Percentiles rank a stretch among this genome's conserved stretches.
phyloP scores from a whole-genome alignment of 768 basidiomycete species.

The Kwoniella shandongensis region DNA sequence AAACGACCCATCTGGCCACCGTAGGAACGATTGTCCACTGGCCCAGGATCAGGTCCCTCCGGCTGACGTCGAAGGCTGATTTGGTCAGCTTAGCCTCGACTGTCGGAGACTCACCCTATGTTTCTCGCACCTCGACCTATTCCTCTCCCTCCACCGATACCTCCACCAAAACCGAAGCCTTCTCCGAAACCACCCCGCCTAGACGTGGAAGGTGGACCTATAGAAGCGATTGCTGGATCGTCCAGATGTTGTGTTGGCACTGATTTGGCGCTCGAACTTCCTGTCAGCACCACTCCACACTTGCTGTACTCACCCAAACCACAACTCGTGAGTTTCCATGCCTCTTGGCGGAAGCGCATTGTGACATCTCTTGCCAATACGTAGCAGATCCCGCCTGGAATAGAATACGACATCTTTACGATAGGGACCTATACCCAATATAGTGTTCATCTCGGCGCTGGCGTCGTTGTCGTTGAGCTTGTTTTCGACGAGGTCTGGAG shows the following conservation, averaged over 20 bases:
- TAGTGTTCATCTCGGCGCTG: conserved; percentile 7
- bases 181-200: conserved; percentile 40
- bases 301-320: conserved; percentile 39
- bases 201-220: conserved; percentile 24
- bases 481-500: conserved; percentile 23
- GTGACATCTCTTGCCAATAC: conserved; percentile 24
- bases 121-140: conserved; percentile 31
- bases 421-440: conserved; percentile 3
- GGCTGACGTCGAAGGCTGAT: conserved; percentile 28
- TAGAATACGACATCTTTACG: conserved; percentile 12
- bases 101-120: conserved; percentile 29
- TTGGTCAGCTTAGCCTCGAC: conserved; percentile 6
- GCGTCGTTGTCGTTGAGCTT: not conserved
- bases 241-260: conserved; percentile 14
- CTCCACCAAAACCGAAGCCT: conserved; percentile 46
- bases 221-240: conserved; percentile 42
- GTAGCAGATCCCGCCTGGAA: conserved; percentile 22
- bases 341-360: conserved; percentile 15
- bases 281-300: not conserved
- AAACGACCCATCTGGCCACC: conserved; percentile 38
- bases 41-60: conserved; percentile 8
- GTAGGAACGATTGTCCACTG: conserved; percentile 15
- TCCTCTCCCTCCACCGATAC: conserved; percentile 36
- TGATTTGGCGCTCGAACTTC: not conserved
- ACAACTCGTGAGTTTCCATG: conserved; percentile 32